Conservation (phyloP, 73 alveolate species). For the Loxodes magnus region DNA sequence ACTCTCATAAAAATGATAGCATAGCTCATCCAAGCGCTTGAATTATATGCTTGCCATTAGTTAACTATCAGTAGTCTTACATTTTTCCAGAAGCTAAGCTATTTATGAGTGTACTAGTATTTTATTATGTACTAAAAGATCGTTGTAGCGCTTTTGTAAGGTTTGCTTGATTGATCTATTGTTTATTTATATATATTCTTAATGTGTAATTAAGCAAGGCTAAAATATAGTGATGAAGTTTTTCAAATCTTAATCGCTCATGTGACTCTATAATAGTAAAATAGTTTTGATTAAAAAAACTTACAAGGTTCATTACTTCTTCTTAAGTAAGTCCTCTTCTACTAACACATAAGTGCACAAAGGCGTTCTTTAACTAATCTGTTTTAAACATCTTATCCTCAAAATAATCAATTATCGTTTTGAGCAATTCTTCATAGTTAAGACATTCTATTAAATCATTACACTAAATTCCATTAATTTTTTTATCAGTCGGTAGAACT, state of each 20-base stretch:
- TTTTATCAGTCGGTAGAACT: background rate
- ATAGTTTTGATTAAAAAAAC: no score
- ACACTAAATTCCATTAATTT: background rate
- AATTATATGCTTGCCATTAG: no score
- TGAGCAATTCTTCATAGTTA: background rate
- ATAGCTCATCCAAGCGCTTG: slow-evolving; percentile 23
- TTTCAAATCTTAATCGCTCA: no score
- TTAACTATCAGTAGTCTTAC: no score
- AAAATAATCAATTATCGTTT: background rate
- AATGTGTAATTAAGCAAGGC: no score
- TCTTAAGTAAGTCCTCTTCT: slow-evolving; percentile 7
- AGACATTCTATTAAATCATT: background rate
- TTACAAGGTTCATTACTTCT: no score
- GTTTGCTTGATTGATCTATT: no score
- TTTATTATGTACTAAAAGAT: slow-evolving; percentile 3
- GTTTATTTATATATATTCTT: no score
- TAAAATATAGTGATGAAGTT: no score
- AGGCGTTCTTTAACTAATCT: background rate
- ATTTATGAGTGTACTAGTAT: slow-evolving; percentile 17
- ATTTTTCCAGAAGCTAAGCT: slow-evolving; percentile 19
- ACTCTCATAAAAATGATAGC: slow-evolving; percentile 20
- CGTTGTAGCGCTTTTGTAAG: no score
- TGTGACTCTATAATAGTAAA: no score
- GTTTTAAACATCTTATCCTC: background rate
- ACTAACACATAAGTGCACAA: background rate